Evolutionary conservation across 257 asterid species (phyloP), one percentile per base, ranked within the genome.

Genomic region (Nicotiana knightiana): DNA sequence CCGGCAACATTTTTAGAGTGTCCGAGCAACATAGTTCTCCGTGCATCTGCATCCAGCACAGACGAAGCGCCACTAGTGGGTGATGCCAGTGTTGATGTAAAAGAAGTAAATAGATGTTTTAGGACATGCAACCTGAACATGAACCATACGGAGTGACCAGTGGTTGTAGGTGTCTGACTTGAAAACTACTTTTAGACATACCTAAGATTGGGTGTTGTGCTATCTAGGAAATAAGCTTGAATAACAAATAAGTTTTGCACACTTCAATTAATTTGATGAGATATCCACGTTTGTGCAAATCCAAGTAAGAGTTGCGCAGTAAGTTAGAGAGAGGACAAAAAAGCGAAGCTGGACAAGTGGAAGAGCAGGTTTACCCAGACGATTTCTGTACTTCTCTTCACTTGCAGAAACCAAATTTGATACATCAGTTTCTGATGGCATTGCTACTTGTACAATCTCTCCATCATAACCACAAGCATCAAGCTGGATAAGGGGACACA

Each of bases 401-500:
- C 96, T 84, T 61, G 90, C 90, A 18, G 78, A 39, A 66, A 91
- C 84, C 89, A 93, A 82, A 73, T 84, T 86, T 24, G 94, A 89
- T 46, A 92, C 86, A 77, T 93, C 94, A 28, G 83, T 85, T 82
- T 94, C 93, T 5, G 96, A 89, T 11, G 99, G 98, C 88, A 91
- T 76, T 63, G 82, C 61, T 81, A 94, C 87, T 90, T 91, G 89
- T 83, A 93, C 63, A 76, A 57, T 80, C 84, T 91, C 97, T 81
- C 99, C 99, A 80, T 93, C 98, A 76, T 59, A 79, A 57, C 97
- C 98, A 95, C 96, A 90, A 55, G 93, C 93, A 76, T 91, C 95
- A 82, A 96, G 89, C 99, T 96, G 84, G 81, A 81, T 58, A 65
- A 81, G 73, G 32, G 37, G 37, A 46, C 15, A 78, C 78, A 48